Evolutionary conservation across 345 rosid genomes (phyloP), one percentile per base, ranked within the genome.

Genomic region (Salix dunnii): DNA sequence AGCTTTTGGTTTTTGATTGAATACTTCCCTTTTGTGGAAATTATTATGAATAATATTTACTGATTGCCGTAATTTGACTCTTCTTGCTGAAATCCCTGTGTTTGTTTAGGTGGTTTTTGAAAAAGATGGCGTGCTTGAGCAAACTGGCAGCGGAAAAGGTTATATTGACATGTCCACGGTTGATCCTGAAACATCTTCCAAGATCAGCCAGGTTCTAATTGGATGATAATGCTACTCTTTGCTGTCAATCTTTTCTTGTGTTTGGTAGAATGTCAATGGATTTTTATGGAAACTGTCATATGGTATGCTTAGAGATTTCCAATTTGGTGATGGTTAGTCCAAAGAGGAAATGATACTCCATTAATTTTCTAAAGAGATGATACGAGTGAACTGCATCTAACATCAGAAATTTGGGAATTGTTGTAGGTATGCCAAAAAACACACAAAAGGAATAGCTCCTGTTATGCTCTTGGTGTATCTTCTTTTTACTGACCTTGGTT

Each of bases 91-190:
- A 18, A 43, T 76, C 61, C 36, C 38, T 46, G 13, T 74, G 25
- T 60, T 78, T 83, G 27, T 38, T 67, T 85, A 96, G 99, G 98
- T 96, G 81, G 96, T 89, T 64, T 96, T 96, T 64, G 91, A 89
- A 73, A 89, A 91, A 88, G 87, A 77, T 42, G 99, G 97, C 31
- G 91, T 96, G 66, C 87, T 96, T 48, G 96, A 93, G 82, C 85
- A 83, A 84, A 91, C 89, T 71, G 69, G 90, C 82, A 77, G 81
- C 6, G 90, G 93, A 40, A 93, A 93, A 85, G 86, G 94, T 66
- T 96, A 93, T 79, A 86, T 93, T 27, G 99, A 96, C 82, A 93
- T 96, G 99, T 91, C 98, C 21, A 96, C 98, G 1, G 96, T 91
- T 83, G 98, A 91, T 87, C 87, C 96, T 8, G 91, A 90, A 81